A percentile compares a stretch with the other conserved stretches of the same genome.
phyloP scores from a whole-genome alignment of 1,284 basidiomycete species.

The Phlebopus sp. region DNA sequence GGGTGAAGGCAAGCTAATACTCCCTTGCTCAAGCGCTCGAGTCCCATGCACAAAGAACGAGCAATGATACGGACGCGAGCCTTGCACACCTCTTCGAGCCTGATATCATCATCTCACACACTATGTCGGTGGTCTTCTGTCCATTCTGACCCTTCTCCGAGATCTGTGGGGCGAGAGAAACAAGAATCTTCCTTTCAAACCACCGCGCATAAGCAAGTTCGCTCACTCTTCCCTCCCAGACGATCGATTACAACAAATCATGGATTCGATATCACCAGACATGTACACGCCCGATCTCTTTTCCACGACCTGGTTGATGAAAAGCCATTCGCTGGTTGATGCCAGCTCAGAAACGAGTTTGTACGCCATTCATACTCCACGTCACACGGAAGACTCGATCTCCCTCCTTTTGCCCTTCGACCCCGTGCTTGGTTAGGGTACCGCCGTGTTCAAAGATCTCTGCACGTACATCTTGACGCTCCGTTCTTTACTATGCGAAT shows the following conservation, averaged over 20 bases:
- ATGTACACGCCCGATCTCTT: conserved; percentile 42
- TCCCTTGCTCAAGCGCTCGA: conserved; percentile 67
- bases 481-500: conserved; percentile 54
- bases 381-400: conserved; percentile 89
- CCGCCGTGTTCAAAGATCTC: conserved; percentile 88
- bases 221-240: conserved; percentile 37
- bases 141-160: conserved; percentile 67
- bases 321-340: conserved; percentile 44
- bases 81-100: conserved; percentile 65
- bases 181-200: conserved; percentile 43
- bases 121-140: conserved; percentile 77
- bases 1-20: conserved; percentile 78
- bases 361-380: conserved; percentile 81
- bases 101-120: conserved; percentile 93
- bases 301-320: conserved; percentile 59
- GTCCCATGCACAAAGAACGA: conserved; percentile 43
- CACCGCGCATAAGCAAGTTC: conserved; percentile 73
- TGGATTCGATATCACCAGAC: conserved; percentile 42
- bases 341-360: conserved; percentile 32
- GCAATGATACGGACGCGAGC: conserved; percentile 25
- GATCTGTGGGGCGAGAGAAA: conserved; percentile 53
- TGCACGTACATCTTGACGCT: conserved; percentile 70
- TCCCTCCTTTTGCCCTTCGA: conserved; percentile 65
- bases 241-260: conserved; percentile 39
- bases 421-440: conserved; percentile 88